A percentile compares a stretch with the other conserved stretches of the same genome.
Conservation (phyloP, 768 basidiomycete species). For the Gymnopilus dilepis region DNA sequence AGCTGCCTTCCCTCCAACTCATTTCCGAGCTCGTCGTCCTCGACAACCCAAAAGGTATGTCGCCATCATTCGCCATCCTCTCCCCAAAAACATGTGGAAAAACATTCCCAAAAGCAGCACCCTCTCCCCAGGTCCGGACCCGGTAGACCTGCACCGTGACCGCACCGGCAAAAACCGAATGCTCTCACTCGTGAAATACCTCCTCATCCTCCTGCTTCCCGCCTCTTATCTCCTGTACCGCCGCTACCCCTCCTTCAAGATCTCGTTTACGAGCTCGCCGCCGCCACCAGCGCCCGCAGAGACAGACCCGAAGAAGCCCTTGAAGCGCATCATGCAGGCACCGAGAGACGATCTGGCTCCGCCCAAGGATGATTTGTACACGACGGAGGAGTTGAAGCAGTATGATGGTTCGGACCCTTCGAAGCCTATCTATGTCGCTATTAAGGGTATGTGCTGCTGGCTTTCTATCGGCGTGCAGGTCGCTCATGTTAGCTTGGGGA, state of each 20-base stretch:
- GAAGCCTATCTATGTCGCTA: slow-evolving; percentile 88
- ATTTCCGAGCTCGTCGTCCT: background rate
- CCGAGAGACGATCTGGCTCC: slow-evolving; percentile 62
- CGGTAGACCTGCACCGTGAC: background rate
- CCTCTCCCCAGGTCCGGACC: background rate
- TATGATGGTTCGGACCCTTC: slow-evolving; percentile 71
- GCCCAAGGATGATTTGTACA: slow-evolving; percentile 82
- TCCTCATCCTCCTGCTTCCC: slow-evolving; percentile 22
- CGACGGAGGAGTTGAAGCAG: slow-evolving; percentile 64
- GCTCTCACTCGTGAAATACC: slow-evolving; percentile 25
- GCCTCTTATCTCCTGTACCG: slow-evolving; percentile 25
- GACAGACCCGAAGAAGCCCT: slow-evolving; percentile 31
- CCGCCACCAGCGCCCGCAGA: slow-evolving; percentile 26
- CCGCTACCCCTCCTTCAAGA: slow-evolving; percentile 10
- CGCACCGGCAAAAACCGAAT: slow-evolving; percentile 25
- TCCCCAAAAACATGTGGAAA: background rate
- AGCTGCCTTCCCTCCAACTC: background rate
- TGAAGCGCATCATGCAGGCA: slow-evolving; percentile 76
- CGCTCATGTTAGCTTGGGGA: background rate
- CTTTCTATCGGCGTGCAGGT: slow-evolving; percentile 1
- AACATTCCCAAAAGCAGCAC: background rate
- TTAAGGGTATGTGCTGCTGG: slow-evolving; percentile 71
- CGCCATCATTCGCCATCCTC: background rate
- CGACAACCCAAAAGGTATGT: background rate
- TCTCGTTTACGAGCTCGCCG: background rate